Percentiles rank a stretch among this genome's conserved stretches.
phyloP scores from a whole-genome alignment of 768 basidiomycete genomes.

The Termitomyces sp. region DNA sequence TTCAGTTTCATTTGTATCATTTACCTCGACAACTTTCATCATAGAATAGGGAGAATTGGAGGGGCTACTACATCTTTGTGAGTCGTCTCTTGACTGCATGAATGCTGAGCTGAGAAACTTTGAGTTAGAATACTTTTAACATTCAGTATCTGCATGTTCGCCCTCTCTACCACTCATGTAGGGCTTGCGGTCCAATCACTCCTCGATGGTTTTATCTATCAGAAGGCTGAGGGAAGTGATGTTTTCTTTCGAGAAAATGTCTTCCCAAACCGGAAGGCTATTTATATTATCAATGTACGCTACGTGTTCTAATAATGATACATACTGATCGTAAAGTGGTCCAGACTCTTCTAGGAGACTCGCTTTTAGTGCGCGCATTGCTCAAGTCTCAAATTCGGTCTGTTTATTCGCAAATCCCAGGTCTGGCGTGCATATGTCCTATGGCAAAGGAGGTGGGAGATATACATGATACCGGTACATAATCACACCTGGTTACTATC shows the following conservation, averaged over 20 bases:
- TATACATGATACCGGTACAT: conserved; percentile 17
- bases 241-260: conserved; percentile 20
- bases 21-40: conserved; percentile 12
- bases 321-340: neutral
- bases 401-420: neutral
- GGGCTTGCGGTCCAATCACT: conserved; percentile 19
- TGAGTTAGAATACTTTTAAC: conserved; percentile 14
- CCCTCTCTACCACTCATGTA: conserved; percentile 20
- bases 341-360: conserved; percentile 22
- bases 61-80: conserved; percentile 13
- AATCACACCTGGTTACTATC: neutral
- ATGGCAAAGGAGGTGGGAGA: conserved; percentile 17
- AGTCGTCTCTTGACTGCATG: neutral
- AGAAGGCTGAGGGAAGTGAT: conserved; percentile 11
- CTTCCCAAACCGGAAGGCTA: conserved; percentile 20
- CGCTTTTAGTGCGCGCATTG: conserved; percentile 14
- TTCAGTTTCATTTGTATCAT: conserved; percentile 18
- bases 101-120: neutral
- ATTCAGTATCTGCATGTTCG: conserved; percentile 20
- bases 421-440: conserved; percentile 23
- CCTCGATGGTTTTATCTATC: conserved; percentile 21
- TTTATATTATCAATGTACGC: conserved; percentile 23
- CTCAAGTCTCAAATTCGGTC: neutral
- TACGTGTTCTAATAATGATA: neutral
- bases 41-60: conserved; percentile 11